A percentile compares a stretch with the other conserved stretches of the same genome.
These are phyloP conservation scores for Astragalus membranaceus DNA, from an alignment of 306 rosid species.

Conservation along the genomic window DNA sequence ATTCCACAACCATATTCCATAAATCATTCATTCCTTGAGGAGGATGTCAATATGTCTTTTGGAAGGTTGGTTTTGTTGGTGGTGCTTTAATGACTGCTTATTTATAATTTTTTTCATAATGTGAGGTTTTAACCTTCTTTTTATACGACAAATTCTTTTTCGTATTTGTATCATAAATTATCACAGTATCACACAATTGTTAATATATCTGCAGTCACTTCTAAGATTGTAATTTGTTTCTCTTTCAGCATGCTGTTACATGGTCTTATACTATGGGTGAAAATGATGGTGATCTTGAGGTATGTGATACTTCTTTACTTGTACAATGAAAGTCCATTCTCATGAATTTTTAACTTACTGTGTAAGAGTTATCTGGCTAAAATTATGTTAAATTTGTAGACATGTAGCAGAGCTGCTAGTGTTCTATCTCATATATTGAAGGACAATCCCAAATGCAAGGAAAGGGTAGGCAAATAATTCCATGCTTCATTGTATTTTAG, in stretches of 20 bases:
- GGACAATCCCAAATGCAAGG: conserved; percentile 84
- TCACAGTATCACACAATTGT: not conserved
- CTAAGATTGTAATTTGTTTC: conserved; percentile 17
- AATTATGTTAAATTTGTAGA: conserved; percentile 40
- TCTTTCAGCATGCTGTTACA: conserved; percentile 79
- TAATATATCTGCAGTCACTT: conserved; percentile 14
- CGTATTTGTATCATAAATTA: not conserved
- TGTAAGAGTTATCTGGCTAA: conserved; percentile 21
- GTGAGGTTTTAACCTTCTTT: not conserved
- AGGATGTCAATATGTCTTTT: conserved; percentile 86
- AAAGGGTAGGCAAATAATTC: conserved; percentile 55
- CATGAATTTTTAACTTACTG: not conserved
- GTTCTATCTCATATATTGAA: conserved; percentile 86
- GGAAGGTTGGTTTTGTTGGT: conserved; percentile 67
- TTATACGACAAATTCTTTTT: not conserved
- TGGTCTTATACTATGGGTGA: conserved; percentile 80
- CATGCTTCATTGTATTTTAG: conserved; percentile 11
- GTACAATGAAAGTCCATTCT: not conserved
- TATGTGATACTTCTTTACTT: conserved; percentile 21
- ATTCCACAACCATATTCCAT: conserved; percentile 81
- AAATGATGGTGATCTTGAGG: conserved; percentile 87
- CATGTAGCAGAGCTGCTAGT: conserved; percentile 91
- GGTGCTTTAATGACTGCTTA: conserved; percentile 13
- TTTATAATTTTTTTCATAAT: not conserved
- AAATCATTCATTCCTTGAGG: conserved; percentile 64